Evolutionary conservation across 192 early-diverging fungal species (phyloP).

Genomic region (Gamsiella multidivaricata): DNA sequence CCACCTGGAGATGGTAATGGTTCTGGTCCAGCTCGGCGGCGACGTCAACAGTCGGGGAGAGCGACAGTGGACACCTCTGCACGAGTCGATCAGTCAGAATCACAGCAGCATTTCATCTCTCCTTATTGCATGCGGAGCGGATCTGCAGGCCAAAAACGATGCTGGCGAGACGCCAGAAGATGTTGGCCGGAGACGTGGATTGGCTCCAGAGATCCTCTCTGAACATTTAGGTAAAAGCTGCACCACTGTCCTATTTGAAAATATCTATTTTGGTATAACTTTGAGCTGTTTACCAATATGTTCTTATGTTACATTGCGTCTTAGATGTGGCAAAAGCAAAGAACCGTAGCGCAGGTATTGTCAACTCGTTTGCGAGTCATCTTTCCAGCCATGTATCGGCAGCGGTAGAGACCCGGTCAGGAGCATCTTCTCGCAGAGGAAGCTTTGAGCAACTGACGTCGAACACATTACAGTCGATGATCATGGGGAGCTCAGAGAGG

Average conservation of each 20-base stretch:
- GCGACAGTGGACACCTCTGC: conserved; percentile 51
- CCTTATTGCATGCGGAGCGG: conserved; percentile 46
- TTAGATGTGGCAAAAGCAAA: conserved; percentile 37
- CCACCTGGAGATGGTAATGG: conserved; percentile 58
- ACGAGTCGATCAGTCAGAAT: conserved; percentile 54
- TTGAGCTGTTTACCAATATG: not conserved
- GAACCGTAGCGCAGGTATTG: conserved; percentile 22
- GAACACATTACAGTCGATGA: conserved; percentile 35
- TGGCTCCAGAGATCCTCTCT: conserved; percentile 14
- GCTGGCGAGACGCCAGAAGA: conserved; percentile 46
- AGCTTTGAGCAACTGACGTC: conserved; percentile 39
- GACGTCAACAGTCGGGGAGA: conserved; percentile 70
- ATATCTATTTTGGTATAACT: too few species aligned
- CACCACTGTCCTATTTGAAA: not conserved
- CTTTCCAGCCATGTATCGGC: conserved; percentile 21
- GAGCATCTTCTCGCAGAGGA: conserved; percentile 30
- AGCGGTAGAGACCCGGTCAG: conserved; percentile 14
- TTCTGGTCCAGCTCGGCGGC: conserved; percentile 66
- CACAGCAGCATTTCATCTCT: conserved; percentile 40
- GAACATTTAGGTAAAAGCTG: conserved; percentile 35
- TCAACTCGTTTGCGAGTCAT: conserved; percentile 18
- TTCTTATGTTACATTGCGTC: not conserved
- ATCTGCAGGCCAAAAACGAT: conserved; percentile 20
- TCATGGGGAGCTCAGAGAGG: conserved; percentile 8
- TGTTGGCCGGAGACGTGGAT: conserved; percentile 30